Evolutionary conservation across 345 rosid genomes (phyloP).

Genomic region (Lagerstroemia speciosa): DNA sequence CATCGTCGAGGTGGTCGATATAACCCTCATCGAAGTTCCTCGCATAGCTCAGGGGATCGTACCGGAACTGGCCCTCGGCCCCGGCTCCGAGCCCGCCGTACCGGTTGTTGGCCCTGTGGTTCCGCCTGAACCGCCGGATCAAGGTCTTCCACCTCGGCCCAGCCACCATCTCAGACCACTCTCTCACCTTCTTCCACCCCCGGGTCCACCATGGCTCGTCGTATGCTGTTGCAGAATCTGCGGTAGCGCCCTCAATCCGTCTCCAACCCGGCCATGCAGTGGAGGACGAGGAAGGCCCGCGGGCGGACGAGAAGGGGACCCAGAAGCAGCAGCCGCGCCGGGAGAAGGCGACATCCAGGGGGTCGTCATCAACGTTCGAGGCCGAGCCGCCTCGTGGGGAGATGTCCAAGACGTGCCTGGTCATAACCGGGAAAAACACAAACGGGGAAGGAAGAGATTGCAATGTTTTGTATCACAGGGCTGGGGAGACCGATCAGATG

Average conservation of each 20-base stretch:
- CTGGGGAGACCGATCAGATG: background rate
- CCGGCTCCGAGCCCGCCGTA: background rate
- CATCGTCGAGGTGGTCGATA: background rate
- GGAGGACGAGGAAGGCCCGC: background rate
- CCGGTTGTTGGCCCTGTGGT: background rate
- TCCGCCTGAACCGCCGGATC: constrained; percentile 2
- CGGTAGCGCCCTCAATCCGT: background rate
- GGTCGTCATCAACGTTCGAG: background rate
- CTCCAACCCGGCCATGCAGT: background rate
- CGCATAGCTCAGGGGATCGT: constrained; percentile 10
- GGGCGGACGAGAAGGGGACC: constrained; percentile 3
- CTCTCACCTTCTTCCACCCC: constrained; percentile 7
- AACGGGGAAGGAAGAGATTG: background rate
- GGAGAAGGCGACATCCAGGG: background rate
- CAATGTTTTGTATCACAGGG: background rate
- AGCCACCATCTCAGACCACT: constrained; percentile 11
- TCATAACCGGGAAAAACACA: background rate
- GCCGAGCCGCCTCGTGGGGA: background rate
- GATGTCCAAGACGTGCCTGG: background rate
- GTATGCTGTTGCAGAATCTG: background rate
- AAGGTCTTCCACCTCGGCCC: constrained; percentile 10
- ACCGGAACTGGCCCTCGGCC: constrained; percentile 2
- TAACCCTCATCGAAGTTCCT: constrained; percentile 11
- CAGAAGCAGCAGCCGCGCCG: constrained; percentile 10
- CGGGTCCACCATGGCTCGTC: constrained; percentile 7